Base-by-base conservation (phyloP, 1,284 basidiomycete genomes). In the Peniophora sp. region DNA sequence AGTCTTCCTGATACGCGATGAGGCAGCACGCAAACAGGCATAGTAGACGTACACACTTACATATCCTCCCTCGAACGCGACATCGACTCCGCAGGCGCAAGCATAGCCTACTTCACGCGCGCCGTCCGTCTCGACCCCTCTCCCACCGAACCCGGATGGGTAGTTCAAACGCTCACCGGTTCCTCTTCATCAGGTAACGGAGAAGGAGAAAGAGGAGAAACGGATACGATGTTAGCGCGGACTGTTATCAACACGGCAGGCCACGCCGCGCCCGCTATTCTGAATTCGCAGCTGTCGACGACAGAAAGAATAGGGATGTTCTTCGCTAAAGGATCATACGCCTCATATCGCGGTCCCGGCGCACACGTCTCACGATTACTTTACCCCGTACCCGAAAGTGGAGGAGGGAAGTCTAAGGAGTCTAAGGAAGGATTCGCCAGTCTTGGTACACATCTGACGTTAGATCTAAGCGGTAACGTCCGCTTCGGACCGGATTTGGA, bases 401-500 rank as follows among this genome's bases (percentile, higher is more conserved):
- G 68, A 56, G 66, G 80, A 32, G 27, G 27, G 27, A 12, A 5
- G 27, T 5, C 27, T 32, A 12, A 32, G 27, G 12, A 32, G 27
- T 6, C 6, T 12, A 32, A 32, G 27, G 27, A 85, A 54, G 76
- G 76, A 5, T 89, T 91, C 64, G 81, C 86, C 53, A 88, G 88
- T 2, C 73, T 97, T 10, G 94, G 94, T 2, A 95, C 92, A 10
- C 94, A 97, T 70, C 73, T 95, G 25, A 97, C 93, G 6, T 70
- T 99, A 41, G 92, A 96, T 66, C 65, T 99, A 53, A 78, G 89
- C 50, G 90, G 92, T 0, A 89, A 90, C 58, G 77, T 99, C 48
- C 81, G 83, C 22, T 99, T 99, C 64, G 96, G 96, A 0, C 97
- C 96, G 2, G 94, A 98, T 62, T 77, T 95, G 8, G 88, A 97